A percentile compares a stretch with the other conserved stretches of the same genome.
These are phyloP conservation scores for Quercus phellos DNA, from an alignment of 331 rosid species.

Conservation along the genomic window DNA sequence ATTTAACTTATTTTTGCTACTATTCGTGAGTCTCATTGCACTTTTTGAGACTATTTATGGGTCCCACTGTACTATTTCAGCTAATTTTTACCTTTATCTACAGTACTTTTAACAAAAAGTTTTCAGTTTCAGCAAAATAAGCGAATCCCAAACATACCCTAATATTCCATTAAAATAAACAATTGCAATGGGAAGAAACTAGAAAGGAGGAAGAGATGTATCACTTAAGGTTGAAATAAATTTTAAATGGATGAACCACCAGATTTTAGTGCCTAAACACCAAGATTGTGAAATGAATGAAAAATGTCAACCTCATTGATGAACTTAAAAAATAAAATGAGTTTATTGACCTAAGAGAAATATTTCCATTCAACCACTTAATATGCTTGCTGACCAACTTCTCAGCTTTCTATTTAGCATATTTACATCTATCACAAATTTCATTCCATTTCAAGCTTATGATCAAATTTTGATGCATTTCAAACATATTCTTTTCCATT, in stretches of 20 bases:
- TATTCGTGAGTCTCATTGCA: no score
- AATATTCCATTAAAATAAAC: no score
- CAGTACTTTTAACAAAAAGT: fast-evolving
- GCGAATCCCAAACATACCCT: no score
- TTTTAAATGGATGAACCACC: neutral
- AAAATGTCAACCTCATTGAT: neutral
- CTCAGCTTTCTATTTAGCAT: neutral
- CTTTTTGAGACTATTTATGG: no score
- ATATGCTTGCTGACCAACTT: neutral
- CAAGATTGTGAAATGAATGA: neutral
- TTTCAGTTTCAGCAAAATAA: no score
- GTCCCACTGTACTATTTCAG: no score
- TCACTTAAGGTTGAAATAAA: no score
- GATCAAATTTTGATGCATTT: neutral
- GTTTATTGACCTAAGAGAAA: neutral
- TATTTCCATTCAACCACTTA: neutral
- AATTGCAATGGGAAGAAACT: neutral
- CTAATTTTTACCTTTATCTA: no score
- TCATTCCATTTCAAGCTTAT: neutral
- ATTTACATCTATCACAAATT: neutral
- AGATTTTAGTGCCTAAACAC: neutral
- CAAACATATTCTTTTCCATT: neutral
- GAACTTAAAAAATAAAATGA: neutral
- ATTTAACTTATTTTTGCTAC: no score
- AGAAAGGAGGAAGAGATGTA: neutral